Evolutionary conservation across 2,329 filamentous ascomycete genomes (phyloP).

Genomic region (Claviceps arundinis): DNA sequence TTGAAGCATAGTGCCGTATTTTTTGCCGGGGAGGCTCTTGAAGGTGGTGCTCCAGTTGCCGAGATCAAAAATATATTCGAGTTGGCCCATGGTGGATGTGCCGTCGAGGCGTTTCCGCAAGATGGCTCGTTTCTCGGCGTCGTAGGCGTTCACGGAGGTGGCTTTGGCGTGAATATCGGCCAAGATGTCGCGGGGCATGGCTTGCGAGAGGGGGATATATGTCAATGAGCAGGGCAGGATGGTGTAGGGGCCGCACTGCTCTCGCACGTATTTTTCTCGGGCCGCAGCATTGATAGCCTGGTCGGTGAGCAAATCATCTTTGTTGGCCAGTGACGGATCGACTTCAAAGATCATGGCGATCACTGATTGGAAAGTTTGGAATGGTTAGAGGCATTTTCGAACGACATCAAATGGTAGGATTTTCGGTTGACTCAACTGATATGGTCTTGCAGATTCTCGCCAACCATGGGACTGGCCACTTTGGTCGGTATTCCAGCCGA

Average conservation of each 20-base stretch:
- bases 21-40: constrained; percentile 21
- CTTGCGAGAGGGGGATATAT: constrained; percentile 27
- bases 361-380: constrained; percentile 13
- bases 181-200: constrained; percentile 16
- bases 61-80: constrained; percentile 35
- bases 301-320: constrained; percentile 25
- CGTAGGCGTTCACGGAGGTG: constrained; percentile 9
- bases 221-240: constrained; percentile 26
- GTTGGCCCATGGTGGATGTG: constrained; percentile 24
- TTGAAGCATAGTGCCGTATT: constrained; percentile 34
- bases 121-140: constrained; percentile 16
- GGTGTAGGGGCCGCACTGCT: constrained; percentile 22
- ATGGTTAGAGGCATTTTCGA: neutral
- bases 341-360: constrained; percentile 31
- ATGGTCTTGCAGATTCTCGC: constrained; percentile 37
- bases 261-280: constrained; percentile 17
- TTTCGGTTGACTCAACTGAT: constrained; percentile 9
- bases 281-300: constrained; percentile 17
- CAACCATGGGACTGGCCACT: constrained; percentile 30
- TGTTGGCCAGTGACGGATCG: constrained; percentile 24
- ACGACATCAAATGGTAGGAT: neutral
- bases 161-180: constrained; percentile 10
- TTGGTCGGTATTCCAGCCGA: constrained; percentile 24
- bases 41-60: constrained; percentile 32
- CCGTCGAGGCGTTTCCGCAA: constrained; percentile 19